Conservation (phyloP, 306 rosid species). For the Inga leiocalycina region DNA sequence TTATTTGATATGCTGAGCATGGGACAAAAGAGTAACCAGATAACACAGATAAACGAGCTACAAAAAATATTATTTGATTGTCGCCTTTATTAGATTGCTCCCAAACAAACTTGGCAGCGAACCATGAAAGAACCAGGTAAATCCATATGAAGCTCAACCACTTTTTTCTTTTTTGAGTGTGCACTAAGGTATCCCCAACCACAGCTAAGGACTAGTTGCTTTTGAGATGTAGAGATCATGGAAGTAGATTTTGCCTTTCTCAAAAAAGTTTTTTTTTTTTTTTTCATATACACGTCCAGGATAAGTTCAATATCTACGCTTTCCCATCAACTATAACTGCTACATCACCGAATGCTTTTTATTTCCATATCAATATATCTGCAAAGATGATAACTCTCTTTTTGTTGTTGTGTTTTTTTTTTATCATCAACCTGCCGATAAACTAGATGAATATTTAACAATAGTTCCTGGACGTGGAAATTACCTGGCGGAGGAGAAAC, state of each 20-base stretch:
- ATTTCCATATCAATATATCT: neutral
- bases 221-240: neutral
- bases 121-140: neutral
- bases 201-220: neutral
- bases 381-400: neutral
- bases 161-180: neutral
- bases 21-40: neutral
- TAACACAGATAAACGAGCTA: neutral
- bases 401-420: too few relatives aligned
- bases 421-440: neutral
- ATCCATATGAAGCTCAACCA: neutral
- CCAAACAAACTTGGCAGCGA: neutral
- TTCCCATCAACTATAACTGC: neutral
- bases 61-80: neutral
- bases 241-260: neutral
- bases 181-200: neutral
- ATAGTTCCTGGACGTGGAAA: neutral
- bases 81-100: neutral
- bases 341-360: neutral
- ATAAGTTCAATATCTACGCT: neutral
- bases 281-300: neutral
- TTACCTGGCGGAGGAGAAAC: conserved; percentile 44
- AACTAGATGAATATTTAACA: neutral
- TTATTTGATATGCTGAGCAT: neutral
- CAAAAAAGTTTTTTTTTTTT: neutral